Evolutionary conservation across 2,329 filamentous ascomycete species (phyloP), one percentile per base, ranked within the genome.

Genomic region (Fusarium aywerte): DNA sequence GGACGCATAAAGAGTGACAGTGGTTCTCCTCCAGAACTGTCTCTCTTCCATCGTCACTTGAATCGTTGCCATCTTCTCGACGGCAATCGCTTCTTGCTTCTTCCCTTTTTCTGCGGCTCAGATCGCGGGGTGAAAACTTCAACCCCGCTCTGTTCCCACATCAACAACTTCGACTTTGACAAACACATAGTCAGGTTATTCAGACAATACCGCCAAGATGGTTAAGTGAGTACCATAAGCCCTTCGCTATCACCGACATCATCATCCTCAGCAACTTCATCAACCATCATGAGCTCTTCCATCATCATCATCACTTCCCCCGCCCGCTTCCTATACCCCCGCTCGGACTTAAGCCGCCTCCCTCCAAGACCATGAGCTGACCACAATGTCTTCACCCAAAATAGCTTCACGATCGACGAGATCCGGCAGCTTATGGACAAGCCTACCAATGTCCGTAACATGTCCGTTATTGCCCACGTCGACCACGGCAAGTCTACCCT

Each of bases 381-480:
- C 82, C 51, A 71, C 76, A 73, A 74, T 77, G 74, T 64, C 70
- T 73, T 70, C 68, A 71, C 69, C 75, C 66, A 55, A 55, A 68
- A 81, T 80, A 97, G 94, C 90, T 98, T 98, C 90, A 98, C 96
- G 80, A 90, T 97, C 85, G 95, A 98, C 82, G 94, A 93, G 89
- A 92, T 93, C 82, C 90, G 90, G 82, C 75, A 67, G 77, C 77
- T 92, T 80, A 92, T 92, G 91, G 90, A 93, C 89, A 90, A 90
- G 84, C 89, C 91, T 75, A 85, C 81, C 80, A 90, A 90, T 82
- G 87, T 90, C 81, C 86, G 87, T 84, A 98, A 98, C 90, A 98
- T 97, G 95, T 97, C 93, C 86, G 96, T 99, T 83, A 98, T 98
- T 93, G 96, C 96, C 83, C 96, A 99, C 87, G 94, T 99, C 90